Evolutionary conservation across 2,329 filamentous ascomycete genomes (phyloP), one percentile per base, ranked within the genome.

Genomic region (Phialophora expanda): DNA sequence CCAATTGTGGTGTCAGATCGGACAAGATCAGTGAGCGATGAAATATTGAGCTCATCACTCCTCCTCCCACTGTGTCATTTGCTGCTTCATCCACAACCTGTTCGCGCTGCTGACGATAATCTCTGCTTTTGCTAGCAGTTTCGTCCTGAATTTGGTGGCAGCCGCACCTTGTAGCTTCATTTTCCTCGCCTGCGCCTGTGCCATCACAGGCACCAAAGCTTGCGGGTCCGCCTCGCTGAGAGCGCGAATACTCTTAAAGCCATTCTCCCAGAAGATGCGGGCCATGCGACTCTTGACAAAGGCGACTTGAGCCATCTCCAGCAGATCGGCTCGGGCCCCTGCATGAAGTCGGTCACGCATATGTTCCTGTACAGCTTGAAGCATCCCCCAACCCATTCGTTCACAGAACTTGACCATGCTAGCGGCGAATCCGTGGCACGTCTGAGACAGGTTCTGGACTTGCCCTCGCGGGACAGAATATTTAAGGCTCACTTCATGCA

Each of bases 321-420:
- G 78, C 17, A 93, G 80, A 72, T 93, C 90, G 0, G 88, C 84
- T 65, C 85, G 86, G 0, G 90, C 90, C 0, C 90, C 90, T 11
- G 90, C 89, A 75, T 88, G 87, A 6, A 93, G 80, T 24, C 90
- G 83, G 76, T 92, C 90, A 0, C 87, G 87, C 78, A 91, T 92
- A 73, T 93, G 90, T 70, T 92, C 89, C 34, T 93, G 80, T 6
- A 89, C 87, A 4, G 88, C 89, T 6, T 87, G 86, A 74, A 93
- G 85, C 72, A 90, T 87, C 1, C 84, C 87, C 56, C 64, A 66
- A 4, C 61, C 66, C 90, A 93, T 92, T 20, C 86, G 84, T 70
- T 91, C 84, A 73, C 90, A 93, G 73, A 93, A 93, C 70, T 90
- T 92, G 66, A 93, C 86, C 82, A 92, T 91, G 3, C 90, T 90